A percentile compares a stretch with the other conserved stretches of the same genome.
Evolutionary conservation across 768 basidiomycete species (phyloP).

Genomic region (Lyophyllum semitale): DNA sequence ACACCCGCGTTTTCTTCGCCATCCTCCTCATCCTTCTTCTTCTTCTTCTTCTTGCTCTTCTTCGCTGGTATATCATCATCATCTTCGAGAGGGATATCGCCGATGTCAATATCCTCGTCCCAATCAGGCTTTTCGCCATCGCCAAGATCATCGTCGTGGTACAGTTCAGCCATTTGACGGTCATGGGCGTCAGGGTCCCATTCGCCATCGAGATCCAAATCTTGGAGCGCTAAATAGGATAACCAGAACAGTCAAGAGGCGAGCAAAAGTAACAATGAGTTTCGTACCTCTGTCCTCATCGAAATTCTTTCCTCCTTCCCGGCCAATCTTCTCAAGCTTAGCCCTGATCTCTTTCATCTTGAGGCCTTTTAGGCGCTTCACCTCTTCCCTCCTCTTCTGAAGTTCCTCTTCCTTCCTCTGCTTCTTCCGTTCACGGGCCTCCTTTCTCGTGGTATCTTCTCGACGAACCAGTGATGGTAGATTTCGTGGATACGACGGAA

Average conservation of each 20-base stretch:
- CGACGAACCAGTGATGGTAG: conserved; percentile 66
- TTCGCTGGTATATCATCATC: conserved; percentile 35
- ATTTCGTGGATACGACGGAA: conserved; percentile 77
- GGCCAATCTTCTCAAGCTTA: conserved; percentile 72
- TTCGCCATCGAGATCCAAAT: conserved; percentile 86
- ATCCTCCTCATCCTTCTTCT: conserved; percentile 42
- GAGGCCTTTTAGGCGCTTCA: conserved; percentile 78
- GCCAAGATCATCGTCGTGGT: conserved; percentile 48
- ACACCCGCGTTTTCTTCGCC: conserved; percentile 52
- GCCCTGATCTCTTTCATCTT: conserved; percentile 80
- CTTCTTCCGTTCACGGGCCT: conserved; percentile 77
- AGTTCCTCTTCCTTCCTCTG: conserved; percentile 80
- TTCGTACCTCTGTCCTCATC: conserved; percentile 37
- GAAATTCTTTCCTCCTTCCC: conserved; percentile 63
- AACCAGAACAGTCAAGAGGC: neutral
- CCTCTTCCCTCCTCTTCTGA: conserved; percentile 74
- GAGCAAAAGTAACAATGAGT: neutral
- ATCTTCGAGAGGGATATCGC: conserved; percentile 53
- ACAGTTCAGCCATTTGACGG: conserved; percentile 75
- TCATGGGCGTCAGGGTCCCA: conserved; percentile 92
- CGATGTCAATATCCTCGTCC: conserved; percentile 88
- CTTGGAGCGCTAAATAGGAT: conserved; percentile 50
- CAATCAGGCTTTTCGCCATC: conserved; percentile 72
- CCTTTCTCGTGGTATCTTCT: conserved; percentile 77
- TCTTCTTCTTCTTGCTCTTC: conserved; percentile 60